A percentile compares a stretch with the other conserved stretches of the same genome.
Conservation (phyloP, 495 filamentous ascomycete species). For the Haplographium delicatum region DNA sequence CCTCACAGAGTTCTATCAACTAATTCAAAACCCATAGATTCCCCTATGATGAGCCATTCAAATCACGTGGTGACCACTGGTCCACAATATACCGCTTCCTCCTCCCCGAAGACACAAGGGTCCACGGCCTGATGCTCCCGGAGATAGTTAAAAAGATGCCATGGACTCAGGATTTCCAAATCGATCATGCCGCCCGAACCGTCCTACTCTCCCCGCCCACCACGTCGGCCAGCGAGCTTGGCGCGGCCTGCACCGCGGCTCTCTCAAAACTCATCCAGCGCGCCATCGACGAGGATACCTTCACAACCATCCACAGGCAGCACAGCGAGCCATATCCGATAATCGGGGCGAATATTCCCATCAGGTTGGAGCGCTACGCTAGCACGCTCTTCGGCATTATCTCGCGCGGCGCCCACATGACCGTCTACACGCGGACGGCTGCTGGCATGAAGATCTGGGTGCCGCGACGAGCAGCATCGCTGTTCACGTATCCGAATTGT, state of each 20-base stretch:
- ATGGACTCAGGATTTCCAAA: constrained; percentile 34
- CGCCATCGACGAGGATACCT: constrained; percentile 33
- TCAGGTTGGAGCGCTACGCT: constrained; percentile 43
- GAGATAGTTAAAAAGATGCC: constrained; percentile 40
- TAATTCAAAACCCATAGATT: constrained; percentile 1
- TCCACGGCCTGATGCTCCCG: constrained; percentile 39
- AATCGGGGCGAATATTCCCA: constrained; percentile 32
- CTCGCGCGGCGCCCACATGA: constrained; percentile 43
- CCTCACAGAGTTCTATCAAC: neutral
- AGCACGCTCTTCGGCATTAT: constrained; percentile 47
- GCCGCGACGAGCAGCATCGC: constrained; percentile 35
- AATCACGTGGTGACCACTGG: constrained; percentile 15
- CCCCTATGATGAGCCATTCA: constrained; percentile 15
- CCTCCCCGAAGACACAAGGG: constrained; percentile 29
- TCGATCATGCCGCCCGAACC: constrained; percentile 28
- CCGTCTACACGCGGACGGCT: constrained; percentile 34
- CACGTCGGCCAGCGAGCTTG: constrained; percentile 19
- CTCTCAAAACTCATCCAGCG: constrained; percentile 33
- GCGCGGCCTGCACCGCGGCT: constrained; percentile 22
- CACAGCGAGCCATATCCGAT: constrained; percentile 45
- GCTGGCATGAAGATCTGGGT: constrained; percentile 45
- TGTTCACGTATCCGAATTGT: constrained; percentile 46
- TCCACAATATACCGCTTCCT: constrained; percentile 29
- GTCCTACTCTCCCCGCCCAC: constrained; percentile 30
- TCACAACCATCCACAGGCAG: constrained; percentile 33